phyloP scores from a whole-genome alignment of 176 grass and related monocot species.

The Alloteropsis semialata region DNA sequence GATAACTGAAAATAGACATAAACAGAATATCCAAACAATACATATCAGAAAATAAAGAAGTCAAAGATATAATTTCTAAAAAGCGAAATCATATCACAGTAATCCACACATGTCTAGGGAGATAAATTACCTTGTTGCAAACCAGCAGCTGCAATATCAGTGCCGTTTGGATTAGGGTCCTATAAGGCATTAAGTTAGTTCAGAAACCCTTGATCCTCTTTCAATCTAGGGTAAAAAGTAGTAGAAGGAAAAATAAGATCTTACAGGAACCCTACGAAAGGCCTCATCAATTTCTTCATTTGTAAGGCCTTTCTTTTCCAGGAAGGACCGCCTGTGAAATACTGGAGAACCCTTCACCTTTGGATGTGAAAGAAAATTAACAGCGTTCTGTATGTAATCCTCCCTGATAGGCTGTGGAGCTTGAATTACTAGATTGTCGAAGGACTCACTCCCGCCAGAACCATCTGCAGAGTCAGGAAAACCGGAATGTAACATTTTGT shows the following conservation, averaged over 20 bases:
- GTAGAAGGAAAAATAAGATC: background rate
- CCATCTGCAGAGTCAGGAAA: constrained; percentile 15
- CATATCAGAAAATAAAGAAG: background rate
- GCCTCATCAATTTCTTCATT: constrained; percentile 89
- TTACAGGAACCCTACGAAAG: constrained; percentile 81
- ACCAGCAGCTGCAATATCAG: constrained; percentile 31
- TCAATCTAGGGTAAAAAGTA: background rate
- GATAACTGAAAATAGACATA: background rate
- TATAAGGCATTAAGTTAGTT: constrained; percentile 34
- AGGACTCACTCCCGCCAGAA: constrained; percentile 17
- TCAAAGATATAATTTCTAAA: background rate
- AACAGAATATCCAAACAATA: background rate
- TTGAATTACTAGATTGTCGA: constrained; percentile 31
- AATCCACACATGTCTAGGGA: background rate
- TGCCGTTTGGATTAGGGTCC: constrained; percentile 57
- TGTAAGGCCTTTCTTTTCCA: constrained; percentile 84
- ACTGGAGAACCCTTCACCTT: constrained; percentile 76
- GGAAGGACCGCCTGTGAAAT: constrained; percentile 66
- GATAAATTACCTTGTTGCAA: constrained; percentile 50
- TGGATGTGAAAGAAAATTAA: constrained; percentile 87
- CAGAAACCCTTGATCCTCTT: constrained; percentile 13
- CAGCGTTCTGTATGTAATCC: constrained; percentile 85
- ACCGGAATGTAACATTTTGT: background rate
- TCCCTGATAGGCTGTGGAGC: constrained; percentile 51
- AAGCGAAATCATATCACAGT: background rate